Evolutionary conservation across 176 grass and related monocot genomes (phyloP).

Genomic region (Raddia guianensis): DNA sequence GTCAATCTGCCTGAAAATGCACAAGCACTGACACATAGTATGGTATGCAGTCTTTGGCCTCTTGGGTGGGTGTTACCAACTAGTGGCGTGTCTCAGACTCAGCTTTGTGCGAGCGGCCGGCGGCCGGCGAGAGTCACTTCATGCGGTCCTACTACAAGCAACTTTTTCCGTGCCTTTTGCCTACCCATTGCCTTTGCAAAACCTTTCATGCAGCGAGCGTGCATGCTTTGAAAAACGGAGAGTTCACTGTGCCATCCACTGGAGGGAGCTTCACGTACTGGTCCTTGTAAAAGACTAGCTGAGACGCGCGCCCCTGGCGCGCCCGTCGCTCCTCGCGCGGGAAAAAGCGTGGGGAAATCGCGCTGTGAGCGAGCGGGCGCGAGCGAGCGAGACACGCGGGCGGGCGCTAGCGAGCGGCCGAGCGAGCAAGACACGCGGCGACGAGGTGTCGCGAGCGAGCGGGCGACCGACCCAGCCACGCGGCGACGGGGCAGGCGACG

Average conservation of each 20-base stretch:
- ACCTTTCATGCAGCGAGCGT: constrained; percentile 43
- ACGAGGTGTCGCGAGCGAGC: no score
- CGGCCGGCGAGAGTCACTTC: constrained; percentile 4
- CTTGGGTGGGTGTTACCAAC: not conserved
- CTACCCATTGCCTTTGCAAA: constrained; percentile 22
- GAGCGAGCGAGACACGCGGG: no score
- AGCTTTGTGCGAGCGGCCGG: constrained; percentile 31
- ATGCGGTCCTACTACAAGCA: constrained; percentile 14
- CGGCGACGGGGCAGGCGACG: no score
- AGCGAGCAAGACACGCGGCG: no score
- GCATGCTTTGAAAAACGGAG: constrained; percentile 9
- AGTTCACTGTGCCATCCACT: constrained; percentile 31
- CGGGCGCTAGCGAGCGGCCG: no score
- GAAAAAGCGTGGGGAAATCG: no score
- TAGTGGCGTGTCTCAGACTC: constrained; percentile 37
- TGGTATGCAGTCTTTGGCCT: constrained; percentile 35
- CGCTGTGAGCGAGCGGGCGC: no score
- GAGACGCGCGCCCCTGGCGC: no score
- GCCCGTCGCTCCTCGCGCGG: no score
- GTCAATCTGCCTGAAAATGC: not conserved
- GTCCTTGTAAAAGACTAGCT: no score
- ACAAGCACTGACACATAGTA: not conserved
- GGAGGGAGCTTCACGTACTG: not conserved
- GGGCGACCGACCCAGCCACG: no score
- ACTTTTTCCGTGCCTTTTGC: constrained; percentile 32